Base-by-base conservation (phyloP, 208 protist genomes). In the Leishmania lainsoni region DNA sequence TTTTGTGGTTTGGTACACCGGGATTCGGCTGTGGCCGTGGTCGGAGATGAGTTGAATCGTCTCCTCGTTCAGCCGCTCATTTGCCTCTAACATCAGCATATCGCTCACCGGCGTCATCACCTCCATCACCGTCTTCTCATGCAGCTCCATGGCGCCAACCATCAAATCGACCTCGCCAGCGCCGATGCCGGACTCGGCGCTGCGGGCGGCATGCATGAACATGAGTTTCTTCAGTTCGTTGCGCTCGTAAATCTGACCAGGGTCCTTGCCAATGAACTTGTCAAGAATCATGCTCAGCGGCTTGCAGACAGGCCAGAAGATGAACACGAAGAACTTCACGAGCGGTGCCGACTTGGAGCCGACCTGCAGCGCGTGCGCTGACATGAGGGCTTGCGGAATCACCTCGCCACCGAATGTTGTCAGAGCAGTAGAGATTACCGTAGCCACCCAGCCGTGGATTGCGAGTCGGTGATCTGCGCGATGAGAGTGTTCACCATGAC, bases 401-500 rank as follows among this genome's bases (percentile, higher is more conserved):
- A 99, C 98, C 87, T 99, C 98, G 45, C 98, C 98, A 58, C 97
- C 98, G 42, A 99, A 85, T 12, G 98, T 98, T 79, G 99, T 99
- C 61, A 98, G 85, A 3, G 92, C 87, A 4, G 98, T 99, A 0
- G 98, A 97, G 66, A 99, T 75, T 73, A 98, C 74, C 29, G 98
- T 96, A 17, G 96, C 95, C 6, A 97, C 75, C 89, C 96, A 95
- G 32, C 95, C 95, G 85, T 92, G 89, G 68, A 98, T 85, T 96
- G 93, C 0, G 90, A 93, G 83, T 95, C 91, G 17, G 97, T 98
- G 71, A 99, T 93, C 81, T 97, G 92, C 16, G 97, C 96, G 80
- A 99, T 97, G 42, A 98, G 91, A 48, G 96, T 94, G 89, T 99
- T 99, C 49, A 99, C 98, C 83, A 98, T 96, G 9, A 99, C 98